Percentiles rank a stretch among this genome's conserved stretches.
Evolutionary conservation across 2,329 filamentous ascomycete species (phyloP).

Genomic region (Penicillium sp.): DNA sequence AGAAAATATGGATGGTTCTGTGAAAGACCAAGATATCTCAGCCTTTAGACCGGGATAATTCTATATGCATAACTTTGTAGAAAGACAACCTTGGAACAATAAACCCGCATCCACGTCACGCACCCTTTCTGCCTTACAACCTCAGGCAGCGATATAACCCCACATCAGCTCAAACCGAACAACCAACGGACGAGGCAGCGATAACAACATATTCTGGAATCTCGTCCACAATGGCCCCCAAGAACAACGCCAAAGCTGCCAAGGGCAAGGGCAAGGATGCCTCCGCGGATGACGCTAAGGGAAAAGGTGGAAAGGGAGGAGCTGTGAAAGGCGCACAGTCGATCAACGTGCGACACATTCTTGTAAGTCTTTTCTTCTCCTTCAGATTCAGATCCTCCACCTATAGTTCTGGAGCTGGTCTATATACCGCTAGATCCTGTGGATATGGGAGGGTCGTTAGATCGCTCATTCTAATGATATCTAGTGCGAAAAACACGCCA

Average conservation of each 20-base stretch:
- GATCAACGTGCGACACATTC: slow-evolving; percentile 59
- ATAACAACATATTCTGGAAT: not conserved
- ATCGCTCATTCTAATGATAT: not conserved
- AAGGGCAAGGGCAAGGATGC: slow-evolving; percentile 33
- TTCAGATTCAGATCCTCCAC: not conserved
- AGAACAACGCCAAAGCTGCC: slow-evolving; percentile 33
- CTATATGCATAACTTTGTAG: not conserved
- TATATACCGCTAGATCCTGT: not conserved
- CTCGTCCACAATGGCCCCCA: slow-evolving; percentile 32
- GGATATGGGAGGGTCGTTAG: not conserved
- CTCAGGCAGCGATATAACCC: slow-evolving; percentile 4
- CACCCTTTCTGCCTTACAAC: not conserved
- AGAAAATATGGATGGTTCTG: not conserved
- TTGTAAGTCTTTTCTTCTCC: slow-evolving; percentile 34
- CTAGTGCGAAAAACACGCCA: slow-evolving; percentile 54
- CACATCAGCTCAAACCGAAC: slow-evolving; percentile 2
- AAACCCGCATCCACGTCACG: slow-evolving; percentile 1
- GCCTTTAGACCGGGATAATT: not conserved
- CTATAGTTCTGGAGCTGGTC: not conserved
- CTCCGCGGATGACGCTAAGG: slow-evolving; percentile 24
- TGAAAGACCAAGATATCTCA: not conserved
- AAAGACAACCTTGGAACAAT: not conserved
- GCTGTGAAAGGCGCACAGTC: slow-evolving; percentile 50
- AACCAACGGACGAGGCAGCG: not conserved
- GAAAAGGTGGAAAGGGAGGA: slow-evolving; percentile 22